Evolutionary conservation across 768 basidiomycete genomes (phyloP).

Genomic region (Lactarius pseudohatsudake): DNA sequence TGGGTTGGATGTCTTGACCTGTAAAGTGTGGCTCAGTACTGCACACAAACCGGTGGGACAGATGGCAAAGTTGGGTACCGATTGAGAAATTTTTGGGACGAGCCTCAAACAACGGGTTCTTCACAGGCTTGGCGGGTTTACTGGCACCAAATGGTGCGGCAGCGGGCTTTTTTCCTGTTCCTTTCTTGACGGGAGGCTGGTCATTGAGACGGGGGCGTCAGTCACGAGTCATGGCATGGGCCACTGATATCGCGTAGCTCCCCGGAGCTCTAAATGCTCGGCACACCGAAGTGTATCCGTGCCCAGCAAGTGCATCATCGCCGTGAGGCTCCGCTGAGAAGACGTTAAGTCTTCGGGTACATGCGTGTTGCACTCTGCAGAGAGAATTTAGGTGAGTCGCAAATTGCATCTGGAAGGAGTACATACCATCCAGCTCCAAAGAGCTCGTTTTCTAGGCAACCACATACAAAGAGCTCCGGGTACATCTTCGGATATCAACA

Average conservation of each 20-base stretch:
- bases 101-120: constrained; percentile 96
- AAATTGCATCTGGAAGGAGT: constrained; percentile 27
- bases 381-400: neutral
- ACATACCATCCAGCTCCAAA: constrained; percentile 36
- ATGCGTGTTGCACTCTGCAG: constrained; percentile 11
- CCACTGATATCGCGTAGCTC: constrained; percentile 38
- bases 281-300: constrained; percentile 30
- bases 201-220: constrained; percentile 82
- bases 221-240: constrained; percentile 32
- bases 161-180: constrained; percentile 81
- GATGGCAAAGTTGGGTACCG: constrained; percentile 50
- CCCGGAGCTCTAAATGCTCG: constrained; percentile 52
- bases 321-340: constrained; percentile 42
- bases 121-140: constrained; percentile 72
- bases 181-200: constrained; percentile 78
- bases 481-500: constrained; percentile 9
- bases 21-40: neutral
- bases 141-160: constrained; percentile 78
- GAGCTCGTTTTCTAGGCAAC: neutral
- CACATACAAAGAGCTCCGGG: constrained; percentile 7
- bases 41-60: neutral
- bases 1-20: constrained; percentile 94
- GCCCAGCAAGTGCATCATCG: constrained; percentile 50
- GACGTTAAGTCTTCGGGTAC: constrained; percentile 5
- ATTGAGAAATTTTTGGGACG: constrained; percentile 92